phyloP scores from a whole-genome alignment of 192 early-diverging fungal genomes.

The Funneliformis mosseae region DNA sequence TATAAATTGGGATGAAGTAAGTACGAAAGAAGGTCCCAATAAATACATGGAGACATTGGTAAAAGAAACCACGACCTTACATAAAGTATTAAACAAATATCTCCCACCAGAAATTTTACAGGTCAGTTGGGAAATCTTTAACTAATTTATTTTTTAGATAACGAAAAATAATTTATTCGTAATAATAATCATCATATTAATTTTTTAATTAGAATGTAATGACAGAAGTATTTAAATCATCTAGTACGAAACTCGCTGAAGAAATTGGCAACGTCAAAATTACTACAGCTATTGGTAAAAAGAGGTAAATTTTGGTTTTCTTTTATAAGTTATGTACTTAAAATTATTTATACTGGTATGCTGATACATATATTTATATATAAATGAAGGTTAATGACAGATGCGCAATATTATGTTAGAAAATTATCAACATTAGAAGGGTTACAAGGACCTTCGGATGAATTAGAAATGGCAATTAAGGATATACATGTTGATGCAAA shows the following conservation, averaged over 20 bases:
- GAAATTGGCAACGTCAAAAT: conserved; percentile 26
- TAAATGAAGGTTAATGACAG: neutral
- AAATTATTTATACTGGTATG: neutral
- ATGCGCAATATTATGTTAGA: conserved; percentile 19
- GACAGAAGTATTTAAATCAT: conserved; percentile 26
- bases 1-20: conserved; percentile 34
- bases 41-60: conserved; percentile 82
- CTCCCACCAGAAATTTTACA: conserved; percentile 72
- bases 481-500: conserved; percentile 4
- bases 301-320: neutral
- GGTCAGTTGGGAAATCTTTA: conserved; percentile 42
- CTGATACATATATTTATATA: neutral
- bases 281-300: conserved; percentile 18
- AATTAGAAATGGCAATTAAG: conserved; percentile 9
- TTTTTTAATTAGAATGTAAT: conserved; percentile 29
- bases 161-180: neutral
- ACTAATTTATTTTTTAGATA: neutral
- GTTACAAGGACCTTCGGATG: neutral
- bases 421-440: conserved; percentile 32
- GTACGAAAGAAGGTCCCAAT: conserved; percentile 39
- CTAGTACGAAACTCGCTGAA: conserved; percentile 23
- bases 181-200: neutral
- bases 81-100: conserved; percentile 90
- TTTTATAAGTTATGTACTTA: neutral
- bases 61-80: conserved; percentile 88